Conservation (phyloP, 1,139 yeast genomes). For the Yamadazyma atmosphaerica region DNA sequence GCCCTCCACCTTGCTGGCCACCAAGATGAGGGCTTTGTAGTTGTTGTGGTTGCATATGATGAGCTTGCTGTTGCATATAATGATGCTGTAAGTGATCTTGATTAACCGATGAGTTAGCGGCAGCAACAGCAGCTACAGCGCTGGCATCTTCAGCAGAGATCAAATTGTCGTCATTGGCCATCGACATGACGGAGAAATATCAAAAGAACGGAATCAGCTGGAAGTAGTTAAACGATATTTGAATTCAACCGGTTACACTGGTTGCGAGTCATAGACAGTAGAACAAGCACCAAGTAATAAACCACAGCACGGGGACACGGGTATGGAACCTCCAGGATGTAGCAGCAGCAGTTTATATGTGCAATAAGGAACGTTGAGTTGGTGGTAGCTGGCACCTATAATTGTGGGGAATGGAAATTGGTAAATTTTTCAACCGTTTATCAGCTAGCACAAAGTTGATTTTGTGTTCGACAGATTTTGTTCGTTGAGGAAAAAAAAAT, state of each 20-base stretch:
- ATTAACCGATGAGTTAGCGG: constrained; percentile 19
- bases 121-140: constrained; percentile 31
- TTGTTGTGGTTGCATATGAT: constrained; percentile 9
- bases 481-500: neutral
- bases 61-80: constrained; percentile 12
- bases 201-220: neutral
- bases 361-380: too few relatives aligned
- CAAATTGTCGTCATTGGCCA: constrained; percentile 26
- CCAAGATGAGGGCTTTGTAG: constrained; percentile 6
- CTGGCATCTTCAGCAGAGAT: constrained; percentile 27
- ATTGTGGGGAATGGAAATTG: neutral
- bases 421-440: neutral
- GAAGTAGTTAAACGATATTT: too few relatives aligned
- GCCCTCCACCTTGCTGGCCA: constrained; percentile 4
- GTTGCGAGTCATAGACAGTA: too few relatives aligned
- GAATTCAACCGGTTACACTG: too few relatives aligned
- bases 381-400: neutral
- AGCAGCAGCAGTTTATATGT: too few relatives aligned
- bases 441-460: constrained; percentile 7
- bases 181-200: constrained; percentile 22
- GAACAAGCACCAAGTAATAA: too few relatives aligned
- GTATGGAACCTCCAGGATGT: too few relatives aligned
- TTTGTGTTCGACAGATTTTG: constrained; percentile 9
- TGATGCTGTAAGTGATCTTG: constrained; percentile 17
- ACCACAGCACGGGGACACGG: too few relatives aligned